Base-by-base conservation (phyloP, 352 stramenopile species). In the Discostella stelligera region DNA sequence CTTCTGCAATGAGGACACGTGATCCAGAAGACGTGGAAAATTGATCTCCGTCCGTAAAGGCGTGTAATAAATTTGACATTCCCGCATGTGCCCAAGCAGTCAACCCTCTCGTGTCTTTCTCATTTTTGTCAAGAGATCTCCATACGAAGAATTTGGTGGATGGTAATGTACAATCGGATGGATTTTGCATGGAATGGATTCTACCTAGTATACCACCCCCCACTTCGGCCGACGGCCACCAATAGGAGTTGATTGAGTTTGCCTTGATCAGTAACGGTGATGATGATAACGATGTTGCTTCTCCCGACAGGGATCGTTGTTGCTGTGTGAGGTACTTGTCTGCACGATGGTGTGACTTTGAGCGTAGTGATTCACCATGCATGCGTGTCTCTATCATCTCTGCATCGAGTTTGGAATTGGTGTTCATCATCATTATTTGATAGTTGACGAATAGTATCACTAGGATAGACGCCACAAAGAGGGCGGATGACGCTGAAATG, bases 121-220 rank as follows among this genome's bases (percentile, higher is more conserved):
- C 73, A 46, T 66, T 63, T 21, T 65, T 30, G 1, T 8, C 20
- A 18, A 48, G 20, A 21, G 65, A 72, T 50, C 66, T 32, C 73
- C 66, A 76, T 0, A 81, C 73, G 16, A 81, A 71, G 52, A 71
- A 81, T 60, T 81, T 81, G 32, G 73, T 76, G 8, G 30, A 32
- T 32, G 49, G 52, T 9, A 59, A 76, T 30, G 65, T 66, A 48
- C 73, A 81, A 44, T 81, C 59, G 8, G 39, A 0, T n/a, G 73
- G 73, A 16, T 81, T 70, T 65, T 81, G 73, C 48, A 46, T 7
- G 11, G 30, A 25, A 16, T 58, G 48, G 16, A 81, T 72, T 55
- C 65, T 75, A 0, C 56, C 66, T 3, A 81, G n/a, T n/a, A 81
- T 14, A 0, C 73, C 73, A 7, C 59, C 60, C 20, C 52, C 60